Evolutionary conservation across 2,329 filamentous ascomycete species (phyloP).

Genomic region (Penicillium sp.): DNA sequence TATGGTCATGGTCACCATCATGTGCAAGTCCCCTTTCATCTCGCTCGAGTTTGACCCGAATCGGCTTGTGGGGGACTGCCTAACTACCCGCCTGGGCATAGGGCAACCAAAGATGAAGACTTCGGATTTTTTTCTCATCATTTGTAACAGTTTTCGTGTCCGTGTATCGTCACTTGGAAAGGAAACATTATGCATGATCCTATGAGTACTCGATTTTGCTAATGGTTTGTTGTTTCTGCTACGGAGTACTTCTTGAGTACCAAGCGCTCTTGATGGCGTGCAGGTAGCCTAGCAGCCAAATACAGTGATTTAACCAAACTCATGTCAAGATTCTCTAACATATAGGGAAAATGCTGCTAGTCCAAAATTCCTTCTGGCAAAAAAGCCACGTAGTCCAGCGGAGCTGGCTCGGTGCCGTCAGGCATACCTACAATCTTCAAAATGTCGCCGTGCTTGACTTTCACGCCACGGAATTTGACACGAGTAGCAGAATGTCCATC

Average conservation of each 20-base stretch:
- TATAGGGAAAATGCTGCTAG: slow-evolving; percentile 30
- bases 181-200: too few relatives aligned
- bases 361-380: slow-evolving; percentile 61
- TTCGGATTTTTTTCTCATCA: too few relatives aligned
- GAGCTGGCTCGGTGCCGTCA: slow-evolving; percentile 63
- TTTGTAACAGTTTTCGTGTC: too few relatives aligned
- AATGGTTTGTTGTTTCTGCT: too few relatives aligned
- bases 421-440: slow-evolving; percentile 60
- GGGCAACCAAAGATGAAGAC: too few relatives aligned
- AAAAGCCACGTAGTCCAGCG: slow-evolving; percentile 67
- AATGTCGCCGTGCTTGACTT: slow-evolving; percentile 53
- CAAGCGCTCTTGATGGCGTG: too few relatives aligned
- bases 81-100: background rate
- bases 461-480: slow-evolving; percentile 58
- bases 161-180: too few relatives aligned
- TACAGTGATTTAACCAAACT: background rate
- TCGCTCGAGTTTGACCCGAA: background rate
- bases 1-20: too few relatives aligned
- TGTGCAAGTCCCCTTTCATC: background rate
- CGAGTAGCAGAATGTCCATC: slow-evolving; percentile 67
- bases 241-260: too few relatives aligned
- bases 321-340: background rate
- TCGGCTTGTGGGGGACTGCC: background rate
- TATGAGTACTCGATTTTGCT: too few relatives aligned
- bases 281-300: background rate